A percentile compares a stretch with the other conserved stretches of the same genome.
Conservation (phyloP, 1,139 yeast species). For the Candida frijolesensis region DNA sequence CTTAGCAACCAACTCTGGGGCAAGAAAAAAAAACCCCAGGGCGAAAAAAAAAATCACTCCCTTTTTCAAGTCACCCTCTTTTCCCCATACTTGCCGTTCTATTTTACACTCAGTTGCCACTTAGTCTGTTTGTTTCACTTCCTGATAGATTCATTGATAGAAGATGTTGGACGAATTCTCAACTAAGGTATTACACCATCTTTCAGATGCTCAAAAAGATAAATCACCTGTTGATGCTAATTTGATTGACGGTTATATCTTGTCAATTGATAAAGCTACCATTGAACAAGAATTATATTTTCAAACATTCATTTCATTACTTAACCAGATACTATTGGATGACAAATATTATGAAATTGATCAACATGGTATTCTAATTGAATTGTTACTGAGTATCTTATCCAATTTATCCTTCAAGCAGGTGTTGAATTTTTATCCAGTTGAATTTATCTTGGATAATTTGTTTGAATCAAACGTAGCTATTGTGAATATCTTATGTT, state of each 20-base stretch:
- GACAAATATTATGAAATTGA: slow-evolving; percentile 24
- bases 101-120: too few species aligned
- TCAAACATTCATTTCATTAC: slow-evolving; percentile 11
- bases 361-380: slow-evolving; percentile 22
- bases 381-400: slow-evolving; percentile 26
- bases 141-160: too few species aligned
- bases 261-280: slow-evolving; percentile 9
- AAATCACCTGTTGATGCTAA: slow-evolving; percentile 12
- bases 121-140: background rate
- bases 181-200: slow-evolving; percentile 9
- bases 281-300: slow-evolving; percentile 3
- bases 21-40: background rate
- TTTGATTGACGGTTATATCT: slow-evolving; percentile 15
- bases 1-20: background rate
- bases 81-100: too few species aligned
- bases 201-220: slow-evolving; percentile 8
- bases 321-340: slow-evolving; percentile 16
- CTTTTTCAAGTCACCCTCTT: background rate
- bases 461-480: slow-evolving; percentile 14
- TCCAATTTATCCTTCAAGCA: slow-evolving; percentile 19
- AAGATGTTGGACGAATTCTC: slow-evolving; percentile 10
- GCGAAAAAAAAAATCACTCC: background rate
- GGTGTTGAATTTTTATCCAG: slow-evolving; percentile 24
- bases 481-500: slow-evolving; percentile 19
- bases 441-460: slow-evolving; percentile 23